Percentiles rank a stretch among this genome's conserved stretches.
phyloP scores from a whole-genome alignment of 371 early-diverging fungal genomes.

The Actinomortierella wolfii region DNA sequence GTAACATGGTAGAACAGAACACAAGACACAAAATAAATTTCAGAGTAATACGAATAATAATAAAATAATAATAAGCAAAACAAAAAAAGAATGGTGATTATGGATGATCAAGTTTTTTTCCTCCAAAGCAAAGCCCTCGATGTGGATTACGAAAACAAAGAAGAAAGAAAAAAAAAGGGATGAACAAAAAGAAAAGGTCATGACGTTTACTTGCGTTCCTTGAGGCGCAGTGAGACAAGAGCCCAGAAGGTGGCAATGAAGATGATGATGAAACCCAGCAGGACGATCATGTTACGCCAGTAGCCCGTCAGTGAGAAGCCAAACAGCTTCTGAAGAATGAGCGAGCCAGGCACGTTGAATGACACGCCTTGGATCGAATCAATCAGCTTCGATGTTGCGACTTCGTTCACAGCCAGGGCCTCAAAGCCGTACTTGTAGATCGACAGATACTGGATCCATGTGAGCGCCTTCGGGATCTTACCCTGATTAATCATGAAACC shows the following conservation, averaged over 20 bases:
- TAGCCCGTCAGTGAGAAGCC: slow-evolving; percentile 55
- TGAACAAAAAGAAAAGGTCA: not conserved
- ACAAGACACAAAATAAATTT: no score
- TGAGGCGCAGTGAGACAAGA: slow-evolving; percentile 30
- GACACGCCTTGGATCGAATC: slow-evolving; percentile 39
- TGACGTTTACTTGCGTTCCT: slow-evolving; percentile 34
- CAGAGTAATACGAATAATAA: no score
- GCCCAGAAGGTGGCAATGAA: slow-evolving; percentile 34
- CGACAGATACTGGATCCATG: slow-evolving; percentile 65
- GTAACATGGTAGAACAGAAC: no score
- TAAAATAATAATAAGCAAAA: no score
- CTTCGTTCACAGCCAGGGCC: slow-evolving; percentile 59
- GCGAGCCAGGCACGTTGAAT: slow-evolving; percentile 50
- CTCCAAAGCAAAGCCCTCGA: no score
- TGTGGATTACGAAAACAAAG: no score
- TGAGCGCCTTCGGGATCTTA: slow-evolving; percentile 59
- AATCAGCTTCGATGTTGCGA: slow-evolving; percentile 20
- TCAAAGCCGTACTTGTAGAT: slow-evolving; percentile 69
- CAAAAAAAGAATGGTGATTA: no score
- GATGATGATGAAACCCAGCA: slow-evolving; percentile 25
- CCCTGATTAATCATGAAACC: slow-evolving; percentile 63
- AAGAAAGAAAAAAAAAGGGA: slow-evolving; percentile 1
- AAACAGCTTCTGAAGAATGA: slow-evolving; percentile 58
- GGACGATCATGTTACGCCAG: slow-evolving; percentile 49
- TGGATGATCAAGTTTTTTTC: no score